phyloP scores from a whole-genome alignment of 805 yeast genomes.

The Sugiyamaella mastotermitis region DNA sequence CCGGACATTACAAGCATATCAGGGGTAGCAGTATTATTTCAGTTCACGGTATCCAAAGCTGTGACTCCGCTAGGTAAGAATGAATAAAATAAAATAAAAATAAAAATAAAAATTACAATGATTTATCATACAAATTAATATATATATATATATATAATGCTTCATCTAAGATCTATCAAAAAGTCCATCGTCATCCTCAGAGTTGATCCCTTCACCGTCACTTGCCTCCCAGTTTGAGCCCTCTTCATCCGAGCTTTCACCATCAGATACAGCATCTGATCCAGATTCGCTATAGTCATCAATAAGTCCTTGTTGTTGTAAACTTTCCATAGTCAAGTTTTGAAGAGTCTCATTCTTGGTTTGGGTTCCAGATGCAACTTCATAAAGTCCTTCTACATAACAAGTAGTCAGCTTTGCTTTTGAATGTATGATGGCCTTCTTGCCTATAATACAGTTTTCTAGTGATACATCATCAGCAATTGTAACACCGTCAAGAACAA shows the following conservation, averaged over 20 bases:
- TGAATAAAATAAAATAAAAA: no score
- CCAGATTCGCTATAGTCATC: constrained; percentile 20
- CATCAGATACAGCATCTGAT: constrained; percentile 27
- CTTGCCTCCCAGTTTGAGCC: constrained; percentile 33
- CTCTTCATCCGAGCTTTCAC: constrained; percentile 31
- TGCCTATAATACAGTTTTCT: constrained; percentile 87
- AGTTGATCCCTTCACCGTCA: constrained; percentile 38
- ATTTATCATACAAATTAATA: no score
- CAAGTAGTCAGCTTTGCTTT: constrained; percentile 71
- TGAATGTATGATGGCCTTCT: constrained; percentile 52
- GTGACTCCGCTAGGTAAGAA: no score
- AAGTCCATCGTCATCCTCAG: constrained; percentile 59
- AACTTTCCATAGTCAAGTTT: constrained; percentile 31
- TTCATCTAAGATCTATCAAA: constrained; percentile 42
- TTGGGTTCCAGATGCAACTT: constrained; percentile 38
- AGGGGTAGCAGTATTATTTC: no score
- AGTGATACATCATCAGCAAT: constrained; percentile 65
- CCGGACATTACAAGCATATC: no score
- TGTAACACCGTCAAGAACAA: constrained; percentile 61
- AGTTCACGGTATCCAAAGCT: no score
- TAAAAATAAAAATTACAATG: no score
- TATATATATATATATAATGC: no score
- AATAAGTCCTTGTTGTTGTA: constrained; percentile 24
- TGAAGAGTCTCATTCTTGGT: constrained; percentile 30
- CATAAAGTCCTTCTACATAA: constrained; percentile 75